A percentile compares a stretch with the other conserved stretches of the same genome.
Conservation (phyloP, 768 basidiomycete genomes). For the Vishniacozyma victoriae region DNA sequence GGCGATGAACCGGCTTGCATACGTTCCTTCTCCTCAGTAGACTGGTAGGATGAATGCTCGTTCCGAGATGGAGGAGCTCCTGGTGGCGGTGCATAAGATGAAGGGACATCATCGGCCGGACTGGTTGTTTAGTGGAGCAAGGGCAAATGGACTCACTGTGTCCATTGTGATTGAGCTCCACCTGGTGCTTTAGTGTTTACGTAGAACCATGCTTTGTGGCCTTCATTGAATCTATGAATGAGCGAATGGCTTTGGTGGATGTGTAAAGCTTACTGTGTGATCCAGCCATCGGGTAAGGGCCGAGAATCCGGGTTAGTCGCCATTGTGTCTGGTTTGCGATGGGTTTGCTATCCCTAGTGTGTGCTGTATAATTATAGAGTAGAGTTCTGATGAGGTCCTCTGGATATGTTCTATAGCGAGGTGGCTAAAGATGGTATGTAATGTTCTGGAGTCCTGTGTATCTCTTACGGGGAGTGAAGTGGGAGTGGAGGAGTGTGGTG, state of each 20-base stretch:
- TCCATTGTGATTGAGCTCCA: slow-evolving; percentile 35
- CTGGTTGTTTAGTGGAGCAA: slow-evolving; percentile 5
- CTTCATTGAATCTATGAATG: slow-evolving; percentile 27
- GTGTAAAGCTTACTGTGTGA: slow-evolving; percentile 28
- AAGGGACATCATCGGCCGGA: slow-evolving; percentile 33
- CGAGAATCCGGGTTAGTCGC: slow-evolving; percentile 32
- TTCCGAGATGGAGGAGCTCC: slow-evolving; percentile 35
- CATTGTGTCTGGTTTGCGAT: slow-evolving; percentile 11
- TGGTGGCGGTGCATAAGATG: slow-evolving; percentile 19
- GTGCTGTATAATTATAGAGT: too few species aligned
- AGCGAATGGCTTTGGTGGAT: background rate
- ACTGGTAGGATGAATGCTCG: too few species aligned
- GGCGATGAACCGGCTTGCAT: background rate
- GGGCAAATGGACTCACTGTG: slow-evolving; percentile 29
- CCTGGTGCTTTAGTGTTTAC: slow-evolving; percentile 37
- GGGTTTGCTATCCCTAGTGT: too few species aligned
- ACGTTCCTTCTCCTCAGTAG: background rate
- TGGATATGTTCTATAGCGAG: too few species aligned
- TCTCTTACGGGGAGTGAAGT: too few species aligned
- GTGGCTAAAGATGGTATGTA: too few species aligned
- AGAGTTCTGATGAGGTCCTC: too few species aligned
- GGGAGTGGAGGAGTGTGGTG: too few species aligned
- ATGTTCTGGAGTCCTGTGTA: too few species aligned
- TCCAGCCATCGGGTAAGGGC: slow-evolving; percentile 38
- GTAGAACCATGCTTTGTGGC: slow-evolving; percentile 42